Evolutionary conservation across 2,329 filamentous ascomycete genomes (phyloP).

Genomic region (Diaporthe humulicola): DNA sequence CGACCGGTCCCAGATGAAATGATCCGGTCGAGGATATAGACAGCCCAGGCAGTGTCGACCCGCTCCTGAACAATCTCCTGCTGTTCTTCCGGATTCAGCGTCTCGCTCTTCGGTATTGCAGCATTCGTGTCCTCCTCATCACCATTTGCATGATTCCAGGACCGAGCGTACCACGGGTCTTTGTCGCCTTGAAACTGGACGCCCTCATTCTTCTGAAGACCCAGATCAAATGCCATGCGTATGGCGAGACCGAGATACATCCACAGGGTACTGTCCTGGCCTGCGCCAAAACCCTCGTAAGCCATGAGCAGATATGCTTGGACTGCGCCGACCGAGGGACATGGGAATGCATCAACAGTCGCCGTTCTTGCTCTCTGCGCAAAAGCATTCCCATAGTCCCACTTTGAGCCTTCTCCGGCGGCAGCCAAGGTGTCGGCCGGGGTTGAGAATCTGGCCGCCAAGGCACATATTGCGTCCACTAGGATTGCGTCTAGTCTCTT

Average conservation of each 20-base stretch:
- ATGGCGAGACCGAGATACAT: slow-evolving; percentile 94
- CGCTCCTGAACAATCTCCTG: slow-evolving; percentile 82
- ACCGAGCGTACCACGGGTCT: slow-evolving; percentile 63
- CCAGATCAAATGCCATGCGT: slow-evolving; percentile 84
- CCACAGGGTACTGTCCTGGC: slow-evolving; percentile 91
- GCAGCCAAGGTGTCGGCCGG: slow-evolving; percentile 63
- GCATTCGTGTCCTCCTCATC: slow-evolving; percentile 39
- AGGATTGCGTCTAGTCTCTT: slow-evolving; percentile 87
- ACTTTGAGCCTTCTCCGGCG: slow-evolving; percentile 64
- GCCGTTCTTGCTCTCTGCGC: slow-evolving; percentile 86
- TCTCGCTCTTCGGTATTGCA: slow-evolving; percentile 46
- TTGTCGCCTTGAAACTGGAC: slow-evolving; percentile 71
- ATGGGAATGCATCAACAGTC: slow-evolving; percentile 85
- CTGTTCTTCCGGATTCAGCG: slow-evolving; percentile 64
- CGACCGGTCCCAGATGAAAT: slow-evolving; percentile 90
- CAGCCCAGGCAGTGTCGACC: slow-evolving; percentile 90
- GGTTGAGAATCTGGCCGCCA: slow-evolving; percentile 85
- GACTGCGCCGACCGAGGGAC: slow-evolving; percentile 84
- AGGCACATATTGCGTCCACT: slow-evolving; percentile 86
- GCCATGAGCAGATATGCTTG: slow-evolving; percentile 87
- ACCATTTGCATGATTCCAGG: slow-evolving; percentile 53
- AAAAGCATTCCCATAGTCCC: slow-evolving; percentile 82
- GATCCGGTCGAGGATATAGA: slow-evolving; percentile 88
- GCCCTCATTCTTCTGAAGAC: slow-evolving; percentile 85
- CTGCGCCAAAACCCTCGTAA: slow-evolving; percentile 90